Evolutionary conservation across 2,329 filamentous ascomycete species (phyloP).

Genomic region (Trichoderma polysporum): DNA sequence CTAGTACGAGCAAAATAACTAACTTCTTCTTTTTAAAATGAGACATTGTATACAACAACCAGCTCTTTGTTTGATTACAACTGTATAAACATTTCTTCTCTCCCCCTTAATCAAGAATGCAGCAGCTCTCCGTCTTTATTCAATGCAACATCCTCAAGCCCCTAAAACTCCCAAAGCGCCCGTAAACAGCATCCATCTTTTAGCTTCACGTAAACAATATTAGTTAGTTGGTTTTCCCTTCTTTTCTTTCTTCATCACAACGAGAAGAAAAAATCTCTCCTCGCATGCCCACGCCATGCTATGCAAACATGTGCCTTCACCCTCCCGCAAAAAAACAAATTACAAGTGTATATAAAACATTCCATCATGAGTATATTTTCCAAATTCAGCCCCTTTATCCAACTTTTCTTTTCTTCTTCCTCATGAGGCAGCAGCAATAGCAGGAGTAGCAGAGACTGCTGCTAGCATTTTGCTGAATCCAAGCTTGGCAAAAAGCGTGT

Average conservation of each 20-base stretch:
- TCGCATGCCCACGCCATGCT: too few species aligned
- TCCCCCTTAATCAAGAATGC: neutral
- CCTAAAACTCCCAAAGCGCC: neutral
- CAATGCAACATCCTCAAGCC: neutral
- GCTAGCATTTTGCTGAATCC: slow-evolving; percentile 48
- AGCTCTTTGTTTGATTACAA: neutral
- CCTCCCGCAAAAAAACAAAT: neutral
- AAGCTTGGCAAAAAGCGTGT: slow-evolving; percentile 73
- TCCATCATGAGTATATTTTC: neutral
- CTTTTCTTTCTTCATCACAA: neutral
- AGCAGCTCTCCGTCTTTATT: neutral
- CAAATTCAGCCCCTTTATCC: neutral
- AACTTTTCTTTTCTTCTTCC: neutral
- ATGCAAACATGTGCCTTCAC: neutral
- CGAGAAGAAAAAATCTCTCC: neutral
- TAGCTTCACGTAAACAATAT: neutral
- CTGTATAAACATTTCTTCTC: neutral
- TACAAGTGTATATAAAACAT: neutral
- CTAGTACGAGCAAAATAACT: neutral
- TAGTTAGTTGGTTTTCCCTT: too few species aligned
- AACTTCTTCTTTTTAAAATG: neutral
- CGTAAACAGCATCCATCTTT: neutral
- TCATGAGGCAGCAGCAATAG: neutral
- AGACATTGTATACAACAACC: neutral
- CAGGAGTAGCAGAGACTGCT: neutral